phyloP scores from a whole-genome alignment of 306 rosid species.

The Nissolia schottii region DNA sequence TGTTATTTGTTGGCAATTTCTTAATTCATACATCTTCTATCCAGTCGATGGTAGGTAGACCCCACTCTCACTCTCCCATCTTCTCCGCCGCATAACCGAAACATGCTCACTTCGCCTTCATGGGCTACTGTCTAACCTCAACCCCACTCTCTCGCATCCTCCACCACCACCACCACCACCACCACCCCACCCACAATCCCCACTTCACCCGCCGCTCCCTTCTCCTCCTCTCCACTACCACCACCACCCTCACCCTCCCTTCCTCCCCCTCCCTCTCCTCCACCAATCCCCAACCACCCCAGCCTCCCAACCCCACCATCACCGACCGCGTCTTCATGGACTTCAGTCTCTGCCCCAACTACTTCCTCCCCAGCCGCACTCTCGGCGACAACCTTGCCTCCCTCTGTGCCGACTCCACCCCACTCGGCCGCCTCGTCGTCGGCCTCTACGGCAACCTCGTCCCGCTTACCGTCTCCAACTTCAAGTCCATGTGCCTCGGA shows the following conservation, averaged over 20 bases:
- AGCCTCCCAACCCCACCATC: slow-evolving; percentile 56
- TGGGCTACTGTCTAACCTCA: slow-evolving; percentile 42
- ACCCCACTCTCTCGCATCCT: slow-evolving; percentile 18
- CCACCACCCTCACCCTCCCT: slow-evolving; percentile 37
- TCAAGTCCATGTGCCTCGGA: slow-evolving; percentile 67
- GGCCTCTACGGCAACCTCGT: slow-evolving; percentile 84
- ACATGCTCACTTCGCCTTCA: slow-evolving; percentile 29
- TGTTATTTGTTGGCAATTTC: background rate
- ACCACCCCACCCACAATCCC: slow-evolving; percentile 19
- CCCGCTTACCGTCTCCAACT: slow-evolving; percentile 73
- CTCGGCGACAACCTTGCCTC: slow-evolving; percentile 34
- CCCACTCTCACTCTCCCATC: slow-evolving; percentile 15
- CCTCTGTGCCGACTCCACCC: slow-evolving; percentile 75
- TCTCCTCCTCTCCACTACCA: slow-evolving; percentile 39
- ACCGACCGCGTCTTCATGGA: slow-evolving; percentile 92
- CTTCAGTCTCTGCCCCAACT: slow-evolving; percentile 80
- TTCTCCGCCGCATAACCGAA: background rate
- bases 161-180: slow-evolving; percentile 9
- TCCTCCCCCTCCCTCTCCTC: slow-evolving; percentile 1
- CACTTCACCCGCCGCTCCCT: slow-evolving; percentile 48
- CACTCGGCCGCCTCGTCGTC: slow-evolving; percentile 67
- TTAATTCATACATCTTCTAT: background rate
- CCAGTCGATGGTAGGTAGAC: slow-evolving; percentile 17
- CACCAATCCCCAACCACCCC: background rate
- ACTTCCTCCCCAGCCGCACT: slow-evolving; percentile 60